Percentiles rank a stretch among this genome's conserved stretches.
phyloP scores from a whole-genome alignment of 2,329 filamentous ascomycete species.

The Diplodia scrobiculata region DNA sequence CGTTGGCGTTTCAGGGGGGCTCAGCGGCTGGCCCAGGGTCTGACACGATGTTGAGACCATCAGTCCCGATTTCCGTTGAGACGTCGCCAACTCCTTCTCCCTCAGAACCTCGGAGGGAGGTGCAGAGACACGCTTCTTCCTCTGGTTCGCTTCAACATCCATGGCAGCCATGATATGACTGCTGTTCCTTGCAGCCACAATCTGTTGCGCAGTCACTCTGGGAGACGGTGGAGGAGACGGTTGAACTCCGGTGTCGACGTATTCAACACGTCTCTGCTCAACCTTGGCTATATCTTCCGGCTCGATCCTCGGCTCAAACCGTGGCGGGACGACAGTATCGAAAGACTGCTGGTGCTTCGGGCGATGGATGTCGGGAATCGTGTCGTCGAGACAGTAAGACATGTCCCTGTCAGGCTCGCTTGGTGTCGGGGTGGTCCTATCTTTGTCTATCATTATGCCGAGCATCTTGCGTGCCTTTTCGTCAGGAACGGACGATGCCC shows the following conservation, averaged over 20 bases:
- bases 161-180: slow-evolving; percentile 28
- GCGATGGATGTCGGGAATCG: background rate
- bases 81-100: slow-evolving; percentile 26
- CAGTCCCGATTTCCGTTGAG: slow-evolving; percentile 32
- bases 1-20: slow-evolving; percentile 64
- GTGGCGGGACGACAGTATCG: slow-evolving; percentile 3
- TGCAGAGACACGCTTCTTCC: slow-evolving; percentile 65
- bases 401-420: slow-evolving; percentile 34
- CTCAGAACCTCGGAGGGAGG: slow-evolving; percentile 26
- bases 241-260: slow-evolving; percentile 77
- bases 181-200: slow-evolving; percentile 34
- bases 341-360: slow-evolving; percentile 16
- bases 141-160: slow-evolving; percentile 71
- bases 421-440: slow-evolving; percentile 7
- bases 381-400: slow-evolving; percentile 7
- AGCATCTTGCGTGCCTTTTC: slow-evolving; percentile 52
- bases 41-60: slow-evolving; percentile 70
- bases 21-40: slow-evolving; percentile 63
- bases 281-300: slow-evolving; percentile 19
- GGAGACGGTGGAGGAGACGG: slow-evolving; percentile 82
- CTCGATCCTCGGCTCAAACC: background rate
- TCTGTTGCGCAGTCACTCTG: slow-evolving; percentile 40
- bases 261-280: slow-evolving; percentile 50
- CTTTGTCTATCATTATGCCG: slow-evolving; percentile 40
- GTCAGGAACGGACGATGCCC: slow-evolving; percentile 47